Conservation (phyloP, 2,329 filamentous ascomycete species). For the Colletotrichum spinosum region DNA sequence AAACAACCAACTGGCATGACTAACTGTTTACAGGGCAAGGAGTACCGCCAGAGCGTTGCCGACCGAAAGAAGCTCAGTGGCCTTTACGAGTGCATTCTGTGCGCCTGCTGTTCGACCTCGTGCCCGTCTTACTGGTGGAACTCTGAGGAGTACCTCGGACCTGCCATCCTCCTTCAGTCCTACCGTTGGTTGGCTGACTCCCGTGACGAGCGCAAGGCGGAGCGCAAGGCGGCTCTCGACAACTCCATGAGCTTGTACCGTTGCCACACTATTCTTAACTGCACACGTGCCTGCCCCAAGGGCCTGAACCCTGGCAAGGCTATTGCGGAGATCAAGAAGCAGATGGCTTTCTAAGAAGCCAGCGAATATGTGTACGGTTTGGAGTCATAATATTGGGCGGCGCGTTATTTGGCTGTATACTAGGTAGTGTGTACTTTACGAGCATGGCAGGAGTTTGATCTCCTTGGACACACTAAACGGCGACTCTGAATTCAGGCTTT, state of each 20-base stretch:
- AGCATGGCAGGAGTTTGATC: slow-evolving; percentile 32
- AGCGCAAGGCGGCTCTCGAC: slow-evolving; percentile 92
- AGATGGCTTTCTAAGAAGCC: slow-evolving; percentile 73
- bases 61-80: slow-evolving; percentile 98
- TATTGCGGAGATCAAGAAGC: slow-evolving; percentile 99
- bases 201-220: slow-evolving; percentile 87
- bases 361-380: slow-evolving; percentile 19
- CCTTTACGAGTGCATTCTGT: slow-evolving; percentile 98
- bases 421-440: slow-evolving; percentile 36
- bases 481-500: slow-evolving; percentile 37
- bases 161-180: slow-evolving; percentile 94
- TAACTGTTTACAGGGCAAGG: slow-evolving; percentile 75
- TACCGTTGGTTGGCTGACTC: slow-evolving; percentile 98
- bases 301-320: slow-evolving; percentile 95
- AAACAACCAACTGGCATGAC: background rate
- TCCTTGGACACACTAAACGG: slow-evolving; percentile 37
- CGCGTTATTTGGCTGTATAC: slow-evolving; percentile 37
- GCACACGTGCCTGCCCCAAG: slow-evolving; percentile 97
- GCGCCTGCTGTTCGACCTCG: slow-evolving; percentile 98
- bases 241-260: slow-evolving; percentile 99
- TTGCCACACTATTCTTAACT: slow-evolving; percentile 99
- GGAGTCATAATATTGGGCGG: slow-evolving; percentile 37
- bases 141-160: slow-evolving; percentile 96
- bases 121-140: slow-evolving; percentile 99
- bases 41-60: slow-evolving; percentile 89